Base-by-base conservation (phyloP, 345 rosid genomes). In the Arabidopsis arenosa region DNA sequence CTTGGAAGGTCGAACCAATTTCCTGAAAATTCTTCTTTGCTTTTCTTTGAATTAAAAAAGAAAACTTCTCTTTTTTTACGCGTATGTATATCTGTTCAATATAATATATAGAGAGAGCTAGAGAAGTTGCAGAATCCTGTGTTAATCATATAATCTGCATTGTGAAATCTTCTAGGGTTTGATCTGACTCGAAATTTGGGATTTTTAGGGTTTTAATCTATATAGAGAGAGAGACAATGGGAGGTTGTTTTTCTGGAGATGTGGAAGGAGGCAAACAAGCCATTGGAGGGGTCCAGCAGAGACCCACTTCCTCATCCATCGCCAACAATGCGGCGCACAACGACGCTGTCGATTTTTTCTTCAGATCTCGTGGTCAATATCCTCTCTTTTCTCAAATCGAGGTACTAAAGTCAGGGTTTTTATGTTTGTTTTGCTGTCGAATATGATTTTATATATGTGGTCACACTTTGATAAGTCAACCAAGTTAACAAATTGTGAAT, bases 271-370 rank as follows among this genome's bases (percentile, higher is more conserved):
- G 92, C 18, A 80, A 88, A 77, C 90, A 88, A 74, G 98, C 89
- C 5, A 61, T 89, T 2, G 97, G 96, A 59, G 93, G 93, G 70
- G 63, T 81, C 79, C 83, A 77, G 9, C 75, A 33, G n/a, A 74
- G 72, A 67, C 73, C 87, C 76, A 47, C 66, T 28, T 28, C 32
- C 4, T 39, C 68, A 17, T 54, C 59, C 3, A 7, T 58, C 44
- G 43, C 41, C 35, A 82, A 72, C 76, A 58, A 57, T 57, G 82
- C 75, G 1, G 85, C 73, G 3, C 82, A 59, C 36, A 82, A 87
- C 66, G 97, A 88, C 15, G 97, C 98, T n/a, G 82, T 91, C 45
- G 95, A 90, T 62, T 71, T 54, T 83, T 93, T 84, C 86, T 89
- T 83, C 74, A 80, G 82, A 62, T 81, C 86, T 14, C 85, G 77